phyloP scores from a whole-genome alignment of 208 protist species.

The Novymonas esmeraldas region DNA sequence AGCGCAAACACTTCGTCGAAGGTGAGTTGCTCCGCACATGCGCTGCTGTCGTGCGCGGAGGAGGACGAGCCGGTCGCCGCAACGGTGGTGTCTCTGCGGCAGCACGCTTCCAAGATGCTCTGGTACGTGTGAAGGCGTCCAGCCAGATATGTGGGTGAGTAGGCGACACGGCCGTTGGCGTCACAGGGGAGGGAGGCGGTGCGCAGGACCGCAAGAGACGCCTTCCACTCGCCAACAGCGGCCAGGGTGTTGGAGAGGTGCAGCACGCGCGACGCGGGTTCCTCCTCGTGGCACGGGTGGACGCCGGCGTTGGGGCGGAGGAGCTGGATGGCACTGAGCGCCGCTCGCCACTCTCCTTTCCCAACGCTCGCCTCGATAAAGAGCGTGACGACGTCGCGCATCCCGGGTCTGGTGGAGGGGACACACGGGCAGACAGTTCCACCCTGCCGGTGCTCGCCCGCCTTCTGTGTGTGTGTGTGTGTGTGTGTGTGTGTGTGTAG shows the following conservation, averaged over 20 bases:
- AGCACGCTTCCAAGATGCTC: constrained; percentile 9
- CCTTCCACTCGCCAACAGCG: constrained; percentile 5
- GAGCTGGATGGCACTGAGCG: constrained; percentile 18
- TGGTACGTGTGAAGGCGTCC: constrained; percentile 25
- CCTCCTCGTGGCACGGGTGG: not conserved
- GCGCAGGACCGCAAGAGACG: constrained; percentile 19
- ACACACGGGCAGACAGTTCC: no score
- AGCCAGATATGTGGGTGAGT: constrained; percentile 17
- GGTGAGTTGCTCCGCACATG: not conserved
- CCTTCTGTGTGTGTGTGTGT: no score
- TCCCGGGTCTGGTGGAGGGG: not conserved
- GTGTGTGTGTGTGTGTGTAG: no score
- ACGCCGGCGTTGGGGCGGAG: not conserved
- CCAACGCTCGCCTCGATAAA: constrained; percentile 33
- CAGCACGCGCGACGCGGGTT: not conserved
- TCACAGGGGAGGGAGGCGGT: not conserved
- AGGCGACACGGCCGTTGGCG: not conserved
- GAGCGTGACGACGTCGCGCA: constrained; percentile 28
- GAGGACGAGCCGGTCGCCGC: not conserved
- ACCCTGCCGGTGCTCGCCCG: no score
- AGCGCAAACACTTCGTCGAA: constrained; percentile 1
- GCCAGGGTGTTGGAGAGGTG: constrained; percentile 17
- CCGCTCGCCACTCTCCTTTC: constrained; percentile 32
- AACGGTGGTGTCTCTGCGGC: not conserved
- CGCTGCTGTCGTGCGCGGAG: not conserved